Evolutionary conservation across 805 yeast species (phyloP).

Genomic region (Vanderwaltozyma tropicalis): DNA sequence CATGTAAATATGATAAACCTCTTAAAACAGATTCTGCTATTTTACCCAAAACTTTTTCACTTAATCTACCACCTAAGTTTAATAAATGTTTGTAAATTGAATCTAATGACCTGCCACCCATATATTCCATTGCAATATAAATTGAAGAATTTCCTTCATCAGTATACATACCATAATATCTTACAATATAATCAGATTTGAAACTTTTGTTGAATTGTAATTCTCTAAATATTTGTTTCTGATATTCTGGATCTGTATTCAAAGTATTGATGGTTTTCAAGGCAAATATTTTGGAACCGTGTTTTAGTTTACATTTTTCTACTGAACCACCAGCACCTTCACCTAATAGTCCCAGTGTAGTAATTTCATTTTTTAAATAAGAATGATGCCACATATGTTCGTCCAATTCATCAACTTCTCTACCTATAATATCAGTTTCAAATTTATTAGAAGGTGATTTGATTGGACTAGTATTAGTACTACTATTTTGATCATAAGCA

Average conservation of each 20-base stretch:
- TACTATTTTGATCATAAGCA: conserved; percentile 13
- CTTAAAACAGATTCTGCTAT: conserved; percentile 76
- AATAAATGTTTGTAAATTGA: conserved; percentile 77
- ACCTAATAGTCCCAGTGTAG: conserved; percentile 64
- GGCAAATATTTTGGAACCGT: conserved; percentile 66
- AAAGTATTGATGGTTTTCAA: conserved; percentile 43
- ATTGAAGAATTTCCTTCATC: conserved; percentile 69
- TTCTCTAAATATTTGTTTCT: conserved; percentile 84
- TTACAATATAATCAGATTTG: conserved; percentile 73
- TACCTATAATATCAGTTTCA: conserved; percentile 5
- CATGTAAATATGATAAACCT: conserved; percentile 83
- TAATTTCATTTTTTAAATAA: conserved; percentile 43
- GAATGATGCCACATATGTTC: conserved; percentile 67
- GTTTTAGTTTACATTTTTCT: conserved; percentile 55
- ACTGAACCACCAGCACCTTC: conserved; percentile 96
- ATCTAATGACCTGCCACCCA: conserved; percentile 88
- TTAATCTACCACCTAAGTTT: conserved; percentile 70
- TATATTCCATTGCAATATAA: conserved; percentile 93
- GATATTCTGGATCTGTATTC: conserved; percentile 66
- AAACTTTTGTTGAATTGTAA: conserved; percentile 79
- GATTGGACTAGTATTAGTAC: conserved; percentile 6
- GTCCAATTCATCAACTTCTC: conserved; percentile 46
- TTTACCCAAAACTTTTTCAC: conserved; percentile 87
- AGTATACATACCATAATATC: conserved; percentile 85
- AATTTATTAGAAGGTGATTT: not conserved